Percentiles rank a stretch among this genome's conserved stretches.
Evolutionary conservation across 176 grass and related monocot genomes (phyloP).

Genomic region (Phoenix dactylifera): DNA sequence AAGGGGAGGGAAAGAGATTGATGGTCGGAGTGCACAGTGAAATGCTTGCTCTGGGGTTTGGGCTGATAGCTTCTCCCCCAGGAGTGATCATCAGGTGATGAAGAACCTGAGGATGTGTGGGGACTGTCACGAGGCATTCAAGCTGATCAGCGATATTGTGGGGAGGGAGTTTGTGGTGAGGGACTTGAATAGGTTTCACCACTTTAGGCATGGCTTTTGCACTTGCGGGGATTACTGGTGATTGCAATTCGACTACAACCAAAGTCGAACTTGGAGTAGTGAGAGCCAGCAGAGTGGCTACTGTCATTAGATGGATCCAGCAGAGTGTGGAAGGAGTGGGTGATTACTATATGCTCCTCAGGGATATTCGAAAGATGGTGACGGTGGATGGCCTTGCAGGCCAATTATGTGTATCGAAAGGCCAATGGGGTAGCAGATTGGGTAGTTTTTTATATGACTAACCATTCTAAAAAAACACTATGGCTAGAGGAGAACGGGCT

Average conservation of each 20-base stretch:
- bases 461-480: too few species aligned
- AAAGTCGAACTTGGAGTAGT: too few species aligned
- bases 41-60: conserved; percentile 51
- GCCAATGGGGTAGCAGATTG: too few species aligned
- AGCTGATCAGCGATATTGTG: conserved; percentile 51
- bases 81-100: conserved; percentile 64
- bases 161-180: conserved; percentile 67
- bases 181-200: conserved; percentile 82
- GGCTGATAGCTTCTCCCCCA: conserved; percentile 37
- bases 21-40: conserved; percentile 73
- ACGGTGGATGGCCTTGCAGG: too few species aligned
- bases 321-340: too few species aligned
- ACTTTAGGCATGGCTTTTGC: conserved; percentile 58
- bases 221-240: conserved; percentile 72
- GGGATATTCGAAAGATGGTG: too few species aligned
- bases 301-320: too few species aligned
- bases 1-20: conserved; percentile 27
- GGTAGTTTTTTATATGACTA: too few species aligned
- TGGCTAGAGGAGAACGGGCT: too few species aligned
- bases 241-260: not conserved
- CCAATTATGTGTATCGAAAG: too few species aligned
- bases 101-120: conserved; percentile 87
- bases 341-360: too few species aligned
- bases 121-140: conserved; percentile 74
- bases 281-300: too few species aligned